A percentile compares a stretch with the other conserved stretches of the same genome.
phyloP scores from a whole-genome alignment of 305 asterid species.

The Fraxinus baroniana region DNA sequence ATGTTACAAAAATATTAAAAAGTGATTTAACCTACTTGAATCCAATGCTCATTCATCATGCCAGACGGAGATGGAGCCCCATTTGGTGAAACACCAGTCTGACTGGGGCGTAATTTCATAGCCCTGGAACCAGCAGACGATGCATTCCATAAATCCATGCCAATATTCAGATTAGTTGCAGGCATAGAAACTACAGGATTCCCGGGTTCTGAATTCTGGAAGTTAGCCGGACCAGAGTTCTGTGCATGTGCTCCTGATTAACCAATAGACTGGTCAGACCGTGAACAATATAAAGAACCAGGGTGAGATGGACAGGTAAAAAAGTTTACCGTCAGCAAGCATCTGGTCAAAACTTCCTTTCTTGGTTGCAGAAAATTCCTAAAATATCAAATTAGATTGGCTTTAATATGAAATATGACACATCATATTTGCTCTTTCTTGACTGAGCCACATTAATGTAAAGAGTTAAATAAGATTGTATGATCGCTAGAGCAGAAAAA shows the following conservation, averaged over 20 bases:
- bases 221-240: constrained; percentile 44
- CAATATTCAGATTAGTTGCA: constrained; percentile 75
- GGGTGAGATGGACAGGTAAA: constrained; percentile 1
- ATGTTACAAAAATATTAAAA: neutral
- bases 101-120: constrained; percentile 56
- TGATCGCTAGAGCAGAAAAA: neutral
- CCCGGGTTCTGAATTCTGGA: constrained; percentile 59
- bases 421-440: neutral
- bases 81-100: constrained; percentile 46
- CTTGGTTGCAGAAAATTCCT: constrained; percentile 70
- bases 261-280: constrained; percentile 24
- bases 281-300: neutral
- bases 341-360: constrained; percentile 92
- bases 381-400: constrained; percentile 18
- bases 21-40: constrained; percentile 46
- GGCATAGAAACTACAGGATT: constrained; percentile 65
- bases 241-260: constrained; percentile 73
- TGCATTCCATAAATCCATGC: constrained; percentile 90
- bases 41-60: constrained; percentile 72
- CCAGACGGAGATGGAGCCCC: constrained; percentile 56
- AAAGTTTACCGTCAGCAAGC: constrained; percentile 86
- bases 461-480: neutral
- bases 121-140: constrained; percentile 63
- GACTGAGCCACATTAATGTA: neutral
- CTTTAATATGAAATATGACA: constrained; percentile 21